These are phyloP conservation scores for Carex littledalei DNA, from an alignment of 176 grass and related monocot genomes.

Conservation along the genomic window DNA sequence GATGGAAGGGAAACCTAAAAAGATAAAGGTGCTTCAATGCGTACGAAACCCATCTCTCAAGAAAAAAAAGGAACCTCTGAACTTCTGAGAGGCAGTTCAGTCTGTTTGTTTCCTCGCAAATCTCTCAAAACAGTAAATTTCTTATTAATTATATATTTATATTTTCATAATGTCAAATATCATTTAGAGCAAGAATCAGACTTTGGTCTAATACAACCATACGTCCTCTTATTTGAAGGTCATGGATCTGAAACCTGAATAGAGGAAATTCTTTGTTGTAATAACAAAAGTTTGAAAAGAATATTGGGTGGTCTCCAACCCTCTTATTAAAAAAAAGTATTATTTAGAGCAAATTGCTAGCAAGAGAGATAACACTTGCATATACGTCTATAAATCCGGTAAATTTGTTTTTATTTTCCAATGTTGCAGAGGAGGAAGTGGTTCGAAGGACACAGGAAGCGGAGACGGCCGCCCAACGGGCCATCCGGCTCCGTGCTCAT, in stretches of 20 bases:
- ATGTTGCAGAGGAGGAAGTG: conserved; percentile 28
- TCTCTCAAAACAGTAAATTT: conserved; percentile 24
- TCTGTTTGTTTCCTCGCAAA: background rate
- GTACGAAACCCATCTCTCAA: conserved; percentile 48
- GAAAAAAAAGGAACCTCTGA: conserved; percentile 43
- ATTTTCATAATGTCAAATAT: background rate
- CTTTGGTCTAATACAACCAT: too few species aligned
- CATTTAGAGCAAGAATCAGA: background rate
- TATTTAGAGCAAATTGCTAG: background rate
- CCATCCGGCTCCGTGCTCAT: background rate
- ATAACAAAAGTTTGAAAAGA: too few species aligned
- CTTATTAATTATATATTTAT: background rate
- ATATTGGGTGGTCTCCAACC: too few species aligned
- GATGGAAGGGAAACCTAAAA: conserved; percentile 13
- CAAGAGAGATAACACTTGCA: too few species aligned
- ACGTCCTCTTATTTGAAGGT: too few species aligned
- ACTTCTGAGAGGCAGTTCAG: conserved; percentile 51
- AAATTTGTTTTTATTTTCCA: conserved; percentile 16
- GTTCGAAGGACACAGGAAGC: conserved; percentile 47
- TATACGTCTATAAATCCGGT: too few species aligned
- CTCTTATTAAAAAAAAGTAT: background rate
- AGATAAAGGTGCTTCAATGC: conserved; percentile 29
- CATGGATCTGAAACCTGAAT: too few species aligned
- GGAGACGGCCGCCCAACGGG: conserved; percentile 34
- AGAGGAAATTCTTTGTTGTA: too few species aligned